Conservation (phyloP, 257 asterid species). For the Verbascum thapsus region DNA sequence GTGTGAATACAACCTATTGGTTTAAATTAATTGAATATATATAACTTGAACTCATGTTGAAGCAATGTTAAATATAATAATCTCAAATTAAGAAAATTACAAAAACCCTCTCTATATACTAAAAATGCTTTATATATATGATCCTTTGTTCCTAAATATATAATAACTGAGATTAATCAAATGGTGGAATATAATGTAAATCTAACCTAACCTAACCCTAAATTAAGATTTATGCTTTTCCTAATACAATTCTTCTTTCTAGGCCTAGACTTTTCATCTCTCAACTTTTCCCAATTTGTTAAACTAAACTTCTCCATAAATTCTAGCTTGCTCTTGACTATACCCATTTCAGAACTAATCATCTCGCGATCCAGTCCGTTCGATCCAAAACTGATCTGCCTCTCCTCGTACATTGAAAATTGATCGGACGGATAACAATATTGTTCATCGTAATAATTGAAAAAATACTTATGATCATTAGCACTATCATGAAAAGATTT, state of each 20-base stretch:
- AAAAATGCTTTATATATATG: background rate
- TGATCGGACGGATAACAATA: slow-evolving; percentile 34
- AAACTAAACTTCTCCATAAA: slow-evolving; percentile 38
- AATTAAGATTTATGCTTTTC: slow-evolving; percentile 55
- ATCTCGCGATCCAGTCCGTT: slow-evolving; percentile 21
- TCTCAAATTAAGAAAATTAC: background rate
- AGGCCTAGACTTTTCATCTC: slow-evolving; percentile 27
- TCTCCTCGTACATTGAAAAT: slow-evolving; percentile 38
- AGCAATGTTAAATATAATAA: background rate
- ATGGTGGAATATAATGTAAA: slow-evolving; percentile 35
- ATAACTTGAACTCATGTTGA: too few relatives aligned
- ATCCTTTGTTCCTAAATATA: background rate
- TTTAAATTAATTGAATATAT: too few relatives aligned
- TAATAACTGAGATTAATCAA: slow-evolving; percentile 19
- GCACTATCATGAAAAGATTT: slow-evolving; percentile 27
- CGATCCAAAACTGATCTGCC: slow-evolving; percentile 51
- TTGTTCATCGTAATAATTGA: slow-evolving; percentile 38
- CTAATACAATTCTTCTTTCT: slow-evolving; percentile 31
- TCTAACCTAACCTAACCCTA: slow-evolving; percentile 64
- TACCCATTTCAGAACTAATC: slow-evolving; percentile 22
- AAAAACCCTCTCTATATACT: background rate
- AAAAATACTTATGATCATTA: slow-evolving; percentile 1
- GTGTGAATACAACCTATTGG: too few relatives aligned
- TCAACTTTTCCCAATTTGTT: slow-evolving; percentile 31
- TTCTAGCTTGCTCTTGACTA: too few relatives aligned